Evolutionary conservation across 1,284 basidiomycete species (phyloP).

Genomic region (Apiotrichum gracile): DNA sequence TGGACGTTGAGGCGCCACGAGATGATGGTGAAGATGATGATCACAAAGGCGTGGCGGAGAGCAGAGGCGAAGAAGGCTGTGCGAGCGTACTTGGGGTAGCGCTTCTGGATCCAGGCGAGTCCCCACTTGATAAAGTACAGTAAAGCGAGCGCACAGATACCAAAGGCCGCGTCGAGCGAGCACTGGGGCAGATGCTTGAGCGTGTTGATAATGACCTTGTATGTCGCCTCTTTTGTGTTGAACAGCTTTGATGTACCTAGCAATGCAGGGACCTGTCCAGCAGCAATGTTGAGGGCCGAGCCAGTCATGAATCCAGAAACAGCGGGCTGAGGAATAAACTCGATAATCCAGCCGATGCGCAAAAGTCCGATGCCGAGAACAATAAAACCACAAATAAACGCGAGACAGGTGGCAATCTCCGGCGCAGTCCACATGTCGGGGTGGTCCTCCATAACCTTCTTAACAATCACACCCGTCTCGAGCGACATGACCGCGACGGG

Average conservation of each 20-base stretch:
- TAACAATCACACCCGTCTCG: slow-evolving; percentile 71
- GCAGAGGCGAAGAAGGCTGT: slow-evolving; percentile 81
- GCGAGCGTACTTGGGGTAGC: slow-evolving; percentile 67
- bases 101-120: slow-evolving; percentile 57
- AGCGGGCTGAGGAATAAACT: slow-evolving; percentile 75
- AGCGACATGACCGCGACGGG: slow-evolving; percentile 97
- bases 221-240: slow-evolving; percentile 73
- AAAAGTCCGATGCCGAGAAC: slow-evolving; percentile 89
- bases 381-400: slow-evolving; percentile 87
- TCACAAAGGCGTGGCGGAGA: slow-evolving; percentile 78
- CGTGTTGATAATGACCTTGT: slow-evolving; percentile 87
- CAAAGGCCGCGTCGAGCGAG: slow-evolving; percentile 81
- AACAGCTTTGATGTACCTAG: slow-evolving; percentile 74
- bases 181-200: slow-evolving; percentile 67
- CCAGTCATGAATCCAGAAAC: slow-evolving; percentile 81
- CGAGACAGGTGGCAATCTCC: slow-evolving; percentile 76
- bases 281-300: slow-evolving; percentile 78
- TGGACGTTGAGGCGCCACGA: slow-evolving; percentile 75
- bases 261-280: slow-evolving; percentile 76
- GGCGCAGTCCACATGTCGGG: slow-evolving; percentile 56
- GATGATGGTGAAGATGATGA: slow-evolving; percentile 75
- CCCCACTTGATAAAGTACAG: slow-evolving; percentile 69
- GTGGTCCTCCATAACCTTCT: slow-evolving; percentile 53
- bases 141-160: slow-evolving; percentile 57
- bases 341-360: slow-evolving; percentile 87